A percentile compares a stretch with the other conserved stretches of the same genome.
Conservation (phyloP, 1,139 yeast species). For the Suhomyces chickasaworum region DNA sequence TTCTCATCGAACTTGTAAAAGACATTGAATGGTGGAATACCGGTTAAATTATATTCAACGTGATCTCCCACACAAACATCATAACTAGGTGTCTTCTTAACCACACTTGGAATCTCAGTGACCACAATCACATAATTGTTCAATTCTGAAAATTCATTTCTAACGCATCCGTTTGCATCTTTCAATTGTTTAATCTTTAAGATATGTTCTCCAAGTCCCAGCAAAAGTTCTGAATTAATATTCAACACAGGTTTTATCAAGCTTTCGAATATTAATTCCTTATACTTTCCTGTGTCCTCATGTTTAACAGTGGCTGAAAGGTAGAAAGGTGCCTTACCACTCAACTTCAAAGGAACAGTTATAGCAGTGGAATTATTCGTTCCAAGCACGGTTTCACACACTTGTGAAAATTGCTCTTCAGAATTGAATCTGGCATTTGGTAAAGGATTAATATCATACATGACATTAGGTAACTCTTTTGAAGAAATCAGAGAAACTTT, state of each 20-base stretch:
- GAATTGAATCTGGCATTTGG: constrained; percentile 60
- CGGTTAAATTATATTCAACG: constrained; percentile 72
- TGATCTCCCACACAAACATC: constrained; percentile 91
- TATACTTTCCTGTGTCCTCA: constrained; percentile 24
- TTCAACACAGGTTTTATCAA: constrained; percentile 20
- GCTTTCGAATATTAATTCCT: constrained; percentile 18
- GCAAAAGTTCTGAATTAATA: constrained; percentile 17
- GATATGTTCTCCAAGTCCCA: constrained; percentile 53
- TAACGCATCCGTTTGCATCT: constrained; percentile 74
- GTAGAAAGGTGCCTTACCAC: constrained; percentile 67
- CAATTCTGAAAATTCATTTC: constrained; percentile 39
- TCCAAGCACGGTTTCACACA: constrained; percentile 59
- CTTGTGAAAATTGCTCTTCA: constrained; percentile 47
- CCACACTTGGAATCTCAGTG: constrained; percentile 75
- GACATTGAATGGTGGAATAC: constrained; percentile 77
- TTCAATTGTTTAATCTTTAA: constrained; percentile 56
- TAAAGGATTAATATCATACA: constrained; percentile 60
- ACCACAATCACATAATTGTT: constrained; percentile 53
- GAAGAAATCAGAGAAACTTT: constrained; percentile 33
- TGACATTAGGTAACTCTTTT: constrained; percentile 42
- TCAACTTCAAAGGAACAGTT: constrained; percentile 55
- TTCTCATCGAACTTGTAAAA: constrained; percentile 71
- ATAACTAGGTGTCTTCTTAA: constrained; percentile 40
- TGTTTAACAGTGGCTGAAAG: constrained; percentile 56
- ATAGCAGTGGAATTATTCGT: constrained; percentile 32